Base-by-base conservation (phyloP, 768 basidiomycete genomes). In the Harrya chromipes region DNA sequence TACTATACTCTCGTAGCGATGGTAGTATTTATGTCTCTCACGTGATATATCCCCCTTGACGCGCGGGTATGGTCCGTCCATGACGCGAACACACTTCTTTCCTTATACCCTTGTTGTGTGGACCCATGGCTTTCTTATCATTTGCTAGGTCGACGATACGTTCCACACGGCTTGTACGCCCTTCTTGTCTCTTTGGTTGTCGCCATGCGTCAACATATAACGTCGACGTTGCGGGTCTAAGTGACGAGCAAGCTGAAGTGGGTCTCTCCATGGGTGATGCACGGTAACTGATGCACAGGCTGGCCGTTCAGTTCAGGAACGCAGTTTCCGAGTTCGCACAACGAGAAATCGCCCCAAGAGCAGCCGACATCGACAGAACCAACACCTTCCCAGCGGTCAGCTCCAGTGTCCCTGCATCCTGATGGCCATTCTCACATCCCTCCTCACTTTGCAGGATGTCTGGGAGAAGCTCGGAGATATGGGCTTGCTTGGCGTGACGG, bases 391-490 rank as follows among this genome's bases (percentile, higher is more conserved):
- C 94, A 17, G 59, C 69, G 51, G 90, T 92, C 61, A 55, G 80
- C 62, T 5, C 19, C 7, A 5, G 6, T 14, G 12, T 37, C 21
- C 10, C 26, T 10, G n/a, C 53, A 7, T 36, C 31, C 47, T 10
- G 9, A 39, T 2, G 14, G 12, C 6, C 20, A 5, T 43, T 49
- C 36, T 41, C 37, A 67, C 57, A 54, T 16, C 53, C 58, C 7
- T 45, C 29, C 11, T 33, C 33, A 6, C 14, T 33, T 14, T 55
- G 16, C 60, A 93, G 89, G 83, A 89, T 63, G 72, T 95, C 35
- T 93, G 92, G 85, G 81, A 86, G 63, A 92, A 91, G 68, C 75
- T 97, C 40, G 91, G 94, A 5, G 78, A 80, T 19, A 95, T 98
- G 94, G 94, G 94, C 10, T 75, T 97, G 24, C 79, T 97, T 16